These are phyloP conservation scores for Psilocybe sp. DNA, from an alignment of 768 basidiomycete species.

Conservation along the genomic window DNA sequence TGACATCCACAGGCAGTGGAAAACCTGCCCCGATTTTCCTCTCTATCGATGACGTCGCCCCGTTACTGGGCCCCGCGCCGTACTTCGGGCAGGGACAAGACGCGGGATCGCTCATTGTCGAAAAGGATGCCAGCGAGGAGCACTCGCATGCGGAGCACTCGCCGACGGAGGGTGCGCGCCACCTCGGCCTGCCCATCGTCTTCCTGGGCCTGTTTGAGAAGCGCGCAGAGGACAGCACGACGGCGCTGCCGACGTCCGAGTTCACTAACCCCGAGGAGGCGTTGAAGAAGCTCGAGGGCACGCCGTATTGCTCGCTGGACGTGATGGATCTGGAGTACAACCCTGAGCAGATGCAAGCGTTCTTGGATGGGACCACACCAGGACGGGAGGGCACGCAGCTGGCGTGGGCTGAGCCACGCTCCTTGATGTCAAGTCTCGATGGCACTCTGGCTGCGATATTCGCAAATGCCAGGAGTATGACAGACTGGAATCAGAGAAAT, in stretches of 20 bases:
- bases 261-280: constrained; percentile 55
- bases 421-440: constrained; percentile 54
- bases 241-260: constrained; percentile 64
- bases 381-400: constrained; percentile 38
- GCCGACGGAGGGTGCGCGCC: constrained; percentile 53
- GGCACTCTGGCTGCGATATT: constrained; percentile 71
- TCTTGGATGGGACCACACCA: constrained; percentile 37
- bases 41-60: constrained; percentile 56
- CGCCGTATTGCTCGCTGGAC: constrained; percentile 84
- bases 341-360: constrained; percentile 29
- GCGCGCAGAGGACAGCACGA: constrained; percentile 29
- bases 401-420: constrained; percentile 66
- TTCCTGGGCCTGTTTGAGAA: constrained; percentile 79
- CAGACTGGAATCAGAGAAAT: constrained; percentile 93
- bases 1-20: constrained; percentile 40
- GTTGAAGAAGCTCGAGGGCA: constrained; percentile 67
- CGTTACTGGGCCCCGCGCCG: constrained; percentile 64
- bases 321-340: constrained; percentile 46
- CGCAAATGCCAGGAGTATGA: constrained; percentile 73
- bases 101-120: constrained; percentile 32
- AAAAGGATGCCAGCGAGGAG: constrained; percentile 23
- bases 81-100: constrained; percentile 70
- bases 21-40: constrained; percentile 46
- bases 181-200: constrained; percentile 59
- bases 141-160: constrained; percentile 22